These are phyloP conservation scores for Trichoderma sp. DNA, from an alignment of 2,329 filamentous ascomycete species.

Conservation along the genomic window DNA sequence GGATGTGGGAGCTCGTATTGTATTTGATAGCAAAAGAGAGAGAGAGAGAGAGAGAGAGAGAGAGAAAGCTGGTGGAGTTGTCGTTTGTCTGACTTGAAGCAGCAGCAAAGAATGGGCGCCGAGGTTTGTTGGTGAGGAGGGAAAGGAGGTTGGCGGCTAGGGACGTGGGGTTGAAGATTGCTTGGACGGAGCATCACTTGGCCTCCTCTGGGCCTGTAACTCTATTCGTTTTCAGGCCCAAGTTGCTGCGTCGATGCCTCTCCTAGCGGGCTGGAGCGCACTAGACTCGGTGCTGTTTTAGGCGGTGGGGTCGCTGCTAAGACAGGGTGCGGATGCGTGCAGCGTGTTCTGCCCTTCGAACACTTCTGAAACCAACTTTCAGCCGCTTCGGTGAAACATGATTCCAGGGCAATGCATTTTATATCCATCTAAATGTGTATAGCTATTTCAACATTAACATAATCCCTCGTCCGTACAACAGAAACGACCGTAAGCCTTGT, in stretches of 20 bases:
- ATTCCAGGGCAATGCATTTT: background rate
- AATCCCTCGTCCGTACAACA: background rate
- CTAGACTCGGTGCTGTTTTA: conserved; percentile 3
- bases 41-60: background rate
- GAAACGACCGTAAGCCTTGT: background rate
- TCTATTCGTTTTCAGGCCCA: conserved; percentile 4
- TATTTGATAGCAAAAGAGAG: background rate
- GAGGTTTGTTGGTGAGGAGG: background rate
- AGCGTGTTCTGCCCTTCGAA: background rate
- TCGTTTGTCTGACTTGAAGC: background rate
- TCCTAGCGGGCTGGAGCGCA: conserved; percentile 1
- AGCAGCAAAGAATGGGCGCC: background rate
- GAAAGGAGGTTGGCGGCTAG: conserved; percentile 20
- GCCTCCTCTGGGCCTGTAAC: background rate
- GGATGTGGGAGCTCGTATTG: background rate
- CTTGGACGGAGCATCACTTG: background rate
- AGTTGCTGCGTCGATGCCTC: background rate
- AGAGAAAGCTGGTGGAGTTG: background rate
- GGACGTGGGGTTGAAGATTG: conserved; percentile 23
- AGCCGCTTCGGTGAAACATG: background rate
- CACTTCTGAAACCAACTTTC: conserved; percentile 2
- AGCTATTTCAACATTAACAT: background rate
- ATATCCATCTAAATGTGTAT: background rate
- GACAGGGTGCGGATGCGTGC: background rate
- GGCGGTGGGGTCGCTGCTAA: conserved; percentile 2